Conservation (phyloP, 2,329 filamentous ascomycete genomes). For the Colletotrichum destructivum region DNA sequence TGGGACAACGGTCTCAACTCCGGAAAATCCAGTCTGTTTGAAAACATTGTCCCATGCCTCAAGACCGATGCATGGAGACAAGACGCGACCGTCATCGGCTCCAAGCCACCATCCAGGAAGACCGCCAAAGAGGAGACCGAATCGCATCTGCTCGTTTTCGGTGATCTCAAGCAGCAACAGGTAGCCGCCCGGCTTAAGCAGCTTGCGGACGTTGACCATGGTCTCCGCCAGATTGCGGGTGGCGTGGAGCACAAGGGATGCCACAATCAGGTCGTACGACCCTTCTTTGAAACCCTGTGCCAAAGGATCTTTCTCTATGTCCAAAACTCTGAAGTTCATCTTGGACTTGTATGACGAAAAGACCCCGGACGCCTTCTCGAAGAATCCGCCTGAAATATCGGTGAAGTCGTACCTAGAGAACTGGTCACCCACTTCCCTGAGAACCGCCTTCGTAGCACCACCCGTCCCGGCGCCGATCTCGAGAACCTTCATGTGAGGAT, state of each 20-base stretch:
- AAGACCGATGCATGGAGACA: no score
- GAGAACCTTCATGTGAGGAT: constrained; percentile 3
- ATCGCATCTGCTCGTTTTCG: neutral
- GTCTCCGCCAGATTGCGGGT: constrained; percentile 44
- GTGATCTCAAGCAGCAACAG: neutral
- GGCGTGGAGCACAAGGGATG: constrained; percentile 55
- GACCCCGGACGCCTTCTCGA: neutral
- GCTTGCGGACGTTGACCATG: constrained; percentile 5
- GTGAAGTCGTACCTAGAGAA: constrained; percentile 53
- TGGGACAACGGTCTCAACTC: no score
- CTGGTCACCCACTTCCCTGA: constrained; percentile 48
- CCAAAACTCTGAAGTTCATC: constrained; percentile 45
- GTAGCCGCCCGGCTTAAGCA: constrained; percentile 5
- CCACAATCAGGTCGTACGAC: constrained; percentile 56
- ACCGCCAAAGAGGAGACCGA: neutral
- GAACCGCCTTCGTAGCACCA: constrained; percentile 1
- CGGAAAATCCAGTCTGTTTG: no score
- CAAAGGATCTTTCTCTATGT: constrained; percentile 45
- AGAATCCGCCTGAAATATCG: neutral
- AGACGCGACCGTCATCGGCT: neutral
- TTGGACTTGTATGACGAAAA: constrained; percentile 7
- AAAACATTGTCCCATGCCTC: no score
- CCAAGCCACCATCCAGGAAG: neutral
- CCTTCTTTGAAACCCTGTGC: constrained; percentile 51
- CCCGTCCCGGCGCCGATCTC: constrained; percentile 5